Base-by-base conservation (phyloP, 208 protist species). In the Crithidia expoeki region DNA sequence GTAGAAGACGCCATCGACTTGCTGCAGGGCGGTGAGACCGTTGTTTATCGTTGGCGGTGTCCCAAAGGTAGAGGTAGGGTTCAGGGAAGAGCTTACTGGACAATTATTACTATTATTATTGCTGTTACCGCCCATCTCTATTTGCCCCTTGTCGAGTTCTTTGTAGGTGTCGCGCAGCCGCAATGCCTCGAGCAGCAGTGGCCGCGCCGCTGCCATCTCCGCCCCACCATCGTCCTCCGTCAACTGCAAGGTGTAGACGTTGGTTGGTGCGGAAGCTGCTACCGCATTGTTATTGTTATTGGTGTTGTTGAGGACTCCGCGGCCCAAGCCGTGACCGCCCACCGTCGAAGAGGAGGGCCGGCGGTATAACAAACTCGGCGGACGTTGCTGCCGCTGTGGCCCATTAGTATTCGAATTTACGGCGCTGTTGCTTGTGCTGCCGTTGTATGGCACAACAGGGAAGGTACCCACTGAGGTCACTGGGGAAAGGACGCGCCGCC, bases 171-270 rank as follows among this genome's bases (percentile, higher is more conserved):
- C 83, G 4, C 91, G 88, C 68, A 93, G 69, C 11, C 60, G 52
- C 23, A 92, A 33, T 3, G 83, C 82, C 11, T 62, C 61, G 23
- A 70, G 65, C n/a, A 96, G 74, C 14, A 79, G 55, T 12, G 65
- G 52, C 25, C 81, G 80, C 65, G 86, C 86, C 38, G 78, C 73
- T 16, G 79, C 69, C 88, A 96, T 89, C 74, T 92, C 89, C 44
- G 90, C 78, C 14, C 91, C 88, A 17, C 91, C 91, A 40, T 87
- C 80, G 69, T 96, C 88, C 52, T 80, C 81, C 6, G 84, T 82
- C 6, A 96, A 51, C 28, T 90, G 79, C 16, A 96, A 57, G 9
- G 80, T 74, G 63, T 86, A 92, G 17, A 87, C 80, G 44, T 78
- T 77, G 30, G 59, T 34, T 32, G 53, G 0, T 6, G 38, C 34